Base-by-base conservation (phyloP, 2,329 filamentous ascomycete genomes). In the Trichoderma koningiopsis region DNA sequence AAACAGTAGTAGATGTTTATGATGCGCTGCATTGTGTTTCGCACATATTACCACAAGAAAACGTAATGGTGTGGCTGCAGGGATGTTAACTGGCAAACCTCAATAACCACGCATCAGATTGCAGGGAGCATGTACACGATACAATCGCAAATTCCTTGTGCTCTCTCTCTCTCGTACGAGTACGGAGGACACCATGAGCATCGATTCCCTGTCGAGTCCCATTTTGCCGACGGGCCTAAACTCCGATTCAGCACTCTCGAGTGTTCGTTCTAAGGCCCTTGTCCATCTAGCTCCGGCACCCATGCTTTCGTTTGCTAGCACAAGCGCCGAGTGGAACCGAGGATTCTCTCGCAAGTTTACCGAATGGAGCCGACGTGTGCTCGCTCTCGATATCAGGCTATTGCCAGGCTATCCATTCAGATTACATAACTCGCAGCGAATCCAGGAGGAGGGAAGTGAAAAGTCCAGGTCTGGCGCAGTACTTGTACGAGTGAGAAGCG, bases 201-300 rank as follows among this genome's bases (percentile, higher is more conserved):
- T 43, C 19, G 16, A 43, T 63, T 63, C 16, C 56, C 19, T 59
- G 57, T 37, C 57, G 57, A 59, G 57, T 29, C 55, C 53, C 63
- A 67, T 67, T 67, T 67, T 67, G 63, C 63, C 63, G 63, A 67
- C 63, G 63, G 63, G 40, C 63, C 55, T 67, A 67, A 67, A 59
- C 63, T 67, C 55, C 63, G 63, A 67, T 66, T 66, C 37, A 57
- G 27, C 63, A 66, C 35, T 66, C 62, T 66, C 62, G 27, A 57
- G 40, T 64, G 52, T 58, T 66, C 53, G 53, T 37, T 49, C 53
- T 58, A 53, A 53, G 11, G 5, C 27, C 53, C 53, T 58, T 52
- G 35, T 59, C 27, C 63, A 47, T 59, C 53, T 67, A 67, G 63
- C 63, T 67, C 55, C 63, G 63, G 63, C 55, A 67, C 37, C 63